Conservation (phyloP, 2,329 filamentous ascomycete genomes). For the Exophiala sp. region DNA sequence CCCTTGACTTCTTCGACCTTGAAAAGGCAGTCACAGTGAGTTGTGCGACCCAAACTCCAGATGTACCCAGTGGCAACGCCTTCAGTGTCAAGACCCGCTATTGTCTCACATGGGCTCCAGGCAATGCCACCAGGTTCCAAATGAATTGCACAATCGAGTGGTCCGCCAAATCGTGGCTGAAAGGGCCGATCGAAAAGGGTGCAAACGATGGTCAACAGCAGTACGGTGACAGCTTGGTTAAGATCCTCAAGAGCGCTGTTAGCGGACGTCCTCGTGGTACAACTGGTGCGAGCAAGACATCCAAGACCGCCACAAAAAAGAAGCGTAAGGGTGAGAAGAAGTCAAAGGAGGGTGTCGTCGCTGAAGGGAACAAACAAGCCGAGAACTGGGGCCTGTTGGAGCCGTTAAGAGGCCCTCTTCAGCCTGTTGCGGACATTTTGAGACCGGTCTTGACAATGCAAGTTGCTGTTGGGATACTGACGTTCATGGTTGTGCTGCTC, state of each 20-base stretch:
- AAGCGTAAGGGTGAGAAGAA: slow-evolving; percentile 59
- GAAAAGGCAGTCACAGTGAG: slow-evolving; percentile 84
- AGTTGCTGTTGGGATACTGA: slow-evolving; percentile 70
- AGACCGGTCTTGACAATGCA: slow-evolving; percentile 71
- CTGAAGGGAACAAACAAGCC: slow-evolving; percentile 39
- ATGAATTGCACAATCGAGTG: slow-evolving; percentile 92
- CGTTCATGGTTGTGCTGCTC: slow-evolving; percentile 67
- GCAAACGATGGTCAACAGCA: slow-evolving; percentile 83
- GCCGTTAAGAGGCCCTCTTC: slow-evolving; percentile 66
- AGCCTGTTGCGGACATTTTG: slow-evolving; percentile 67
- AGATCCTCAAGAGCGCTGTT: slow-evolving; percentile 69
- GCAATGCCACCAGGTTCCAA: slow-evolving; percentile 78
- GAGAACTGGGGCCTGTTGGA: slow-evolving; percentile 78
- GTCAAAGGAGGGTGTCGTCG: slow-evolving; percentile 40
- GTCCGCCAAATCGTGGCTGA: slow-evolving; percentile 97
- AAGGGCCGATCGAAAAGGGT: slow-evolving; percentile 93
- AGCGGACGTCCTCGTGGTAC: slow-evolving; percentile 58
- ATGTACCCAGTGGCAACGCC: slow-evolving; percentile 89
- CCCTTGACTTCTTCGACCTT: slow-evolving; percentile 76
- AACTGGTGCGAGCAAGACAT: slow-evolving; percentile 45
- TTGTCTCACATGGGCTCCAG: slow-evolving; percentile 86
- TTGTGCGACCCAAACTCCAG: slow-evolving; percentile 81
- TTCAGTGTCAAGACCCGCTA: slow-evolving; percentile 93
- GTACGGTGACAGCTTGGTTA: slow-evolving; percentile 77
- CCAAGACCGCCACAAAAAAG: slow-evolving; percentile 52